Base-by-base conservation (phyloP, 768 basidiomycete species). In the Kwoniella mangroviensis region DNA sequence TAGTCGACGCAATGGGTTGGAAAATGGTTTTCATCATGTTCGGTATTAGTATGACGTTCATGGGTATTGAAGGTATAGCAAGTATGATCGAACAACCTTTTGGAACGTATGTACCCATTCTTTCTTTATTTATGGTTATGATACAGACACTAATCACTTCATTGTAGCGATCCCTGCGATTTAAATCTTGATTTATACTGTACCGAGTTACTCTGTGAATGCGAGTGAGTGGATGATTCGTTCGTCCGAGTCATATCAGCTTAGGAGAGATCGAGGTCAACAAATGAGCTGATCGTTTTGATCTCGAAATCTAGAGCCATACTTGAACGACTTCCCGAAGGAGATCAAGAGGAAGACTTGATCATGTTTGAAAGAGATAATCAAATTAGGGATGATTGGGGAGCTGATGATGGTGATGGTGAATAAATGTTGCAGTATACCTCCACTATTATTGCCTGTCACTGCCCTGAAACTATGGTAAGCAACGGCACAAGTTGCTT, bases 21-120 rank as follows among this genome's bases (percentile, higher is more conserved):
- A 87, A 86, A 57, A 91, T 91, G 79, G 86, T 96, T 11, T 92
- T 91, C n/a, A 86, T 94, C 26, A 89, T 93, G 21, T 93, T 92
- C 12, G 63, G 69, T 26, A 71, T 22, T 88, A 91, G 72, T 7
- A 73, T 76, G 56, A 79, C 73, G 11, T 73, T 75, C 15, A 78
- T 77, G 75, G 77, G 80, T 61, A 70, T 98, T 62, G 94, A 97
- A 85, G 94, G 93, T 4, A 98, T 97, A 73, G 94, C 95, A 0
- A 91, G 95, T 70, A 90, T 93, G 83, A 93, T 96, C 74, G 94
- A 97, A 82, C 91, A 92, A 90, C 95, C 95, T 0, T 97, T 97
- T 75, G 94, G 93, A 53, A 85, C 84, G 67, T 94, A 40, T 91
- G 91, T 91, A 75, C 85, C 11, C 22, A 26, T 19, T 15, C 12